Conservation (phyloP, 2,329 filamentous ascomycete species). For the Coniosporium tulheliwenetii region DNA sequence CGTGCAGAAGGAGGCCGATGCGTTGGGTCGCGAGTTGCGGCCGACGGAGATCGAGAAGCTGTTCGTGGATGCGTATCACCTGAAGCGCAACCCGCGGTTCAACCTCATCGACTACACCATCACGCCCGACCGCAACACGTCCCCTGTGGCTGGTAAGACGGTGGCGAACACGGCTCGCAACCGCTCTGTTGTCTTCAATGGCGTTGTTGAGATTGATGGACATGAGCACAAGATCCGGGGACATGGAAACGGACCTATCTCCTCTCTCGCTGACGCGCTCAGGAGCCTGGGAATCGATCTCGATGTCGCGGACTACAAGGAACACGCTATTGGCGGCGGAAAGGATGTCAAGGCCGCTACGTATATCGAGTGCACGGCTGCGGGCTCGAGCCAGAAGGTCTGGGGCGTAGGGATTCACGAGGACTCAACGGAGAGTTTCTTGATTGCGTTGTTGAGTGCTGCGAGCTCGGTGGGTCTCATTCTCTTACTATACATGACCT, state of each 20-base stretch:
- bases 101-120: slow-evolving; percentile 85
- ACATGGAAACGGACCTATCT: slow-evolving; percentile 80
- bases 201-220: slow-evolving; percentile 70
- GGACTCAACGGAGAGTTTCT: slow-evolving; percentile 78
- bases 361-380: slow-evolving; percentile 75
- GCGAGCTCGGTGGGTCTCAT: slow-evolving; percentile 60
- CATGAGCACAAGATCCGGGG: slow-evolving; percentile 65
- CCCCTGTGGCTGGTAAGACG: slow-evolving; percentile 56
- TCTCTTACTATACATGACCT: neutral
- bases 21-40: slow-evolving; percentile 67
- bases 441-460: slow-evolving; percentile 72
- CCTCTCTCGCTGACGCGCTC: slow-evolving; percentile 70
- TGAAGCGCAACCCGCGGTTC: slow-evolving; percentile 72
- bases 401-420: slow-evolving; percentile 90
- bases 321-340: slow-evolving; percentile 76
- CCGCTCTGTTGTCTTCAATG: slow-evolving; percentile 54
- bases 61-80: slow-evolving; percentile 81
- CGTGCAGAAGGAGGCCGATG: slow-evolving; percentile 69
- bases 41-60: slow-evolving; percentile 70
- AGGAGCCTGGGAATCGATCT: slow-evolving; percentile 66
- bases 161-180: slow-evolving; percentile 64
- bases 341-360: slow-evolving; percentile 82
- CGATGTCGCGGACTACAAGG: slow-evolving; percentile 90
- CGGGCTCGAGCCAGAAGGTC: slow-evolving; percentile 52
- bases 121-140: slow-evolving; percentile 62